Evolutionary conservation across 352 stramenopile species (phyloP).

Genomic region (Pythium brachiatum): DNA sequence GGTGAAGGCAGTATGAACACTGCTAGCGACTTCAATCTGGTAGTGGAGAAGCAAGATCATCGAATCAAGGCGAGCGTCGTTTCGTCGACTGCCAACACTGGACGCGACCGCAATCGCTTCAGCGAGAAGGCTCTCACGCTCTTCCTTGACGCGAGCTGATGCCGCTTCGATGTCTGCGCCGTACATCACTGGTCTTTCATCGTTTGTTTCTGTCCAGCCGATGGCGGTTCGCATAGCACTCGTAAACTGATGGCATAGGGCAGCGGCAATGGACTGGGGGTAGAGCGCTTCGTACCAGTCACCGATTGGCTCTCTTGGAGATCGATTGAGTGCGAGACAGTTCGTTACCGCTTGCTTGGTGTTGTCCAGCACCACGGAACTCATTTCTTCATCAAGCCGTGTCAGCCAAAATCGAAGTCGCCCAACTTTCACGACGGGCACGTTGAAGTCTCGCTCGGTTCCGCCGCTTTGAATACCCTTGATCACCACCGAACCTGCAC

Average conservation of each 20-base stretch:
- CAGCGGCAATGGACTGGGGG: constrained; percentile 32
- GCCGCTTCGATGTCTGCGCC: not conserved
- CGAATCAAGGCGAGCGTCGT: constrained; percentile 12
- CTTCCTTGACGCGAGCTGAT: not conserved
- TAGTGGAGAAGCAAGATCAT: constrained; percentile 11
- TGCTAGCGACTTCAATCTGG: constrained; percentile 13
- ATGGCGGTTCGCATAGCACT: constrained; percentile 24
- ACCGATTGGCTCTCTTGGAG: not conserved
- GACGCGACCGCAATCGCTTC: not conserved
- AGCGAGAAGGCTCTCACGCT: not conserved
- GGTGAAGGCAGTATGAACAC: not conserved
- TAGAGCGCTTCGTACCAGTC: constrained; percentile 18
- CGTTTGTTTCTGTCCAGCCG: not conserved
- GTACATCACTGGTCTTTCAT: not conserved
- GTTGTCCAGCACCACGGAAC: constrained; percentile 38
- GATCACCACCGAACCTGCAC: constrained; percentile 5
- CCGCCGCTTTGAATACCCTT: constrained; percentile 1
- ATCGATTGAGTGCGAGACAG: not conserved
- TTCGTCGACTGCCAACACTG: not conserved
- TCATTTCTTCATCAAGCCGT: constrained; percentile 59
- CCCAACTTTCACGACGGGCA: constrained; percentile 63
- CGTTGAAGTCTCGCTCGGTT: constrained; percentile 17
- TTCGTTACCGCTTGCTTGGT: constrained; percentile 26
- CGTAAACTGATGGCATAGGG: constrained; percentile 30
- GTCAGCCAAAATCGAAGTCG: constrained; percentile 65